Evolutionary conservation across 2,329 filamentous ascomycete species (phyloP).

Genomic region (Aspergillus alliaceus): DNA sequence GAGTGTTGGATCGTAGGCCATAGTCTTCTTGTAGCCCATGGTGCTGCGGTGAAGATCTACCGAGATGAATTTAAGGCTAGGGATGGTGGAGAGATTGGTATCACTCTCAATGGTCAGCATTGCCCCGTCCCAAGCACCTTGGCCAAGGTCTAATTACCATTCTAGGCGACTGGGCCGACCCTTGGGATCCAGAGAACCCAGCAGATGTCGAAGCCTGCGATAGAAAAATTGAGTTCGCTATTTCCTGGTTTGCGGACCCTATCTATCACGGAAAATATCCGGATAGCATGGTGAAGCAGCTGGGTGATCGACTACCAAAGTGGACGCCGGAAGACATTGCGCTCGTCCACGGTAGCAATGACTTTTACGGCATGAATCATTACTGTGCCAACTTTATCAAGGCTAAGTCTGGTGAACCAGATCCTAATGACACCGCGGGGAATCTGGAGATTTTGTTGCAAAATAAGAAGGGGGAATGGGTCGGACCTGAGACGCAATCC

Average conservation of each 20-base stretch:
- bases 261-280: conserved; percentile 85
- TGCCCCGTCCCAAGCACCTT: too few species aligned
- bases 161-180: conserved; percentile 72
- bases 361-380: conserved; percentile 95
- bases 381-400: conserved; percentile 88
- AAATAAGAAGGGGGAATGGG: conserved; percentile 70
- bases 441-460: conserved; percentile 72
- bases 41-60: conserved; percentile 76
- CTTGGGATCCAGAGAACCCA: conserved; percentile 77
- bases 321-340: conserved; percentile 72
- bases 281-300: conserved; percentile 77
- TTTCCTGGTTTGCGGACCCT: conserved; percentile 85
- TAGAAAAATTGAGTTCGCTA: conserved; percentile 83
- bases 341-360: conserved; percentile 81
- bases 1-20: conserved; percentile 85
- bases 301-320: conserved; percentile 72
- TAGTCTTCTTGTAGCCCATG: conserved; percentile 77
- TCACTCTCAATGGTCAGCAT: conserved; percentile 72
- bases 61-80: conserved; percentile 76
- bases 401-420: conserved; percentile 63
- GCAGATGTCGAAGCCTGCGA: conserved; percentile 72
- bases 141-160: too few species aligned
- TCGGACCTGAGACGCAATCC: conserved; percentile 80
- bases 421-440: conserved; percentile 68
- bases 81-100: conserved; percentile 76